A percentile compares a stretch with the other conserved stretches of the same genome.
phyloP scores from a whole-genome alignment of 495 filamentous ascomycete genomes.

The Hypoxylon rickii region DNA sequence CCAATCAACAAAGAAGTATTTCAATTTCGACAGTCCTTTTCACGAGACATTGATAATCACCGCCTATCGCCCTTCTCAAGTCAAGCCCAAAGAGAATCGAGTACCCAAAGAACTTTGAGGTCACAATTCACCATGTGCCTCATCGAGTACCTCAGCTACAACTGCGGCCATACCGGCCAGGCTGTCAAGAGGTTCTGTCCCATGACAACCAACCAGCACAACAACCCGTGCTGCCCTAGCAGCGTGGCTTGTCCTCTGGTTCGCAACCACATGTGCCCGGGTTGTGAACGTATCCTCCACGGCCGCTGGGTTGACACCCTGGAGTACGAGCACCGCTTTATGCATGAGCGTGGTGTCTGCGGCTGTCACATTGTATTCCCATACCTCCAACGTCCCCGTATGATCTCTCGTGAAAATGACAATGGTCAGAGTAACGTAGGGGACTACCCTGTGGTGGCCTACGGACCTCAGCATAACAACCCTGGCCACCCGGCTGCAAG shows the following conservation, averaged over 20 bases:
- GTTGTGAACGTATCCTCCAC: constrained; percentile 47
- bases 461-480: no score
- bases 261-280: constrained; percentile 42
- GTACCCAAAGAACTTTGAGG: no score
- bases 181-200: constrained; percentile 48
- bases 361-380: constrained; percentile 46
- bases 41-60: no score
- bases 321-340: constrained; percentile 52
- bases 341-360: constrained; percentile 52
- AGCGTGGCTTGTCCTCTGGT: constrained; percentile 36
- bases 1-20: no score
- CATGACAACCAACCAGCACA: constrained; percentile 42
- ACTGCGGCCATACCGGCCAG: constrained; percentile 48
- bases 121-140: constrained; percentile 52
- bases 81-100: no score
- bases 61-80: no score
- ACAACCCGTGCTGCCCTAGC: constrained; percentile 40
- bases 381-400: constrained; percentile 37
- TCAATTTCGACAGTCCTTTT: no score
- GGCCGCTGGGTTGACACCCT: constrained; percentile 45
- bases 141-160: constrained; percentile 48
- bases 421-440: background rate
- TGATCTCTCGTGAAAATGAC: background rate
- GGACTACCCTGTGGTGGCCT: background rate
- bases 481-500: no score